Percentiles rank a stretch among this genome's conserved stretches.
Evolutionary conservation across 2,329 filamentous ascomycete species (phyloP).

Genomic region (Triangularia setosa): DNA sequence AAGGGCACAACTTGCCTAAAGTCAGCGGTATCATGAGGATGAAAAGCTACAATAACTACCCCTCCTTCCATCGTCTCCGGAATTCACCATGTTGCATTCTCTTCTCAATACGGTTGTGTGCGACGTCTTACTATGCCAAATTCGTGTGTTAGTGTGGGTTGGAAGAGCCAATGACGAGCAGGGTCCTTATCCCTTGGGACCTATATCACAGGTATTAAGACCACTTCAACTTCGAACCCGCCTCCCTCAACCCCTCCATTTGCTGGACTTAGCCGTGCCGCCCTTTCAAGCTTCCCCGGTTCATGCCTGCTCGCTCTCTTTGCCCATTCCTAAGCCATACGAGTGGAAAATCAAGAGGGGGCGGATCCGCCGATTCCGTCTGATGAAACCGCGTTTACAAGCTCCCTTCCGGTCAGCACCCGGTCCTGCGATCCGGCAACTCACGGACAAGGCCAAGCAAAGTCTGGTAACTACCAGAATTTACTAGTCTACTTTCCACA

Average conservation of each 20-base stretch:
- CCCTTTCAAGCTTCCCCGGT: constrained; percentile 20
- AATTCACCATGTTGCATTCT: neutral
- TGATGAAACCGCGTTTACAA: constrained; percentile 17
- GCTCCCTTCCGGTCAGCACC: constrained; percentile 1
- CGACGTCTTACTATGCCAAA: constrained; percentile 16
- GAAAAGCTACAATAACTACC: neutral
- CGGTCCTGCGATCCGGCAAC: constrained; percentile 2
- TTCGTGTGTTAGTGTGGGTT: constrained; percentile 13
- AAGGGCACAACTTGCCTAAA: neutral
- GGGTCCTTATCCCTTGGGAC: constrained; percentile 11
- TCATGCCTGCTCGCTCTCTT: constrained; percentile 16
- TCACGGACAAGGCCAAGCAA: neutral
- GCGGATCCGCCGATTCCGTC: constrained; percentile 14
- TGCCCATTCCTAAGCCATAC: constrained; percentile 4
- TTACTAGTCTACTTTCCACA: neutral
- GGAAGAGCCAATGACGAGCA: constrained; percentile 14
- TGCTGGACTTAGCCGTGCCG: constrained; percentile 21
- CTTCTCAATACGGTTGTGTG: constrained; percentile 14
- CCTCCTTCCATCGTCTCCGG: neutral
- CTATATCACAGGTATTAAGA: constrained; percentile 22
- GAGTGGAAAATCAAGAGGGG: constrained; percentile 12
- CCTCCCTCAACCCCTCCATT: constrained; percentile 17
- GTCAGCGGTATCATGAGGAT: neutral
- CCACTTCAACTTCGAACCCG: constrained; percentile 9
- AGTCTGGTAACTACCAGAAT: neutral